Conservation (phyloP, 2,329 filamentous ascomycete species). For the Venturia oleaginea region DNA sequence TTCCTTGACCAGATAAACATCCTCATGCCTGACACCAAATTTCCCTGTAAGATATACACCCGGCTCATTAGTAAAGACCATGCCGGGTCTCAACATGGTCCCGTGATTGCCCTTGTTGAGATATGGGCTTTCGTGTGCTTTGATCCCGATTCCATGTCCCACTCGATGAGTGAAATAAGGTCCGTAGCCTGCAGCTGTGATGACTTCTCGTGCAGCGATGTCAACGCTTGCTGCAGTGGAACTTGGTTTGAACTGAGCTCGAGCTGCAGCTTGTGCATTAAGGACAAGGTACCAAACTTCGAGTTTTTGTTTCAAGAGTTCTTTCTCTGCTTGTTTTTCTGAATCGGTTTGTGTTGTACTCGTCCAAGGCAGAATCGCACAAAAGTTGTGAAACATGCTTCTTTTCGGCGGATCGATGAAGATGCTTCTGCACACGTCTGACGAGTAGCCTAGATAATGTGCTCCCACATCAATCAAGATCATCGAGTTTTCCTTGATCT, state of each 20-base stretch:
- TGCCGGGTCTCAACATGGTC: conserved; percentile 42
- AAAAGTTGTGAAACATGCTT: not conserved
- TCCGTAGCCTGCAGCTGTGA: conserved; percentile 50
- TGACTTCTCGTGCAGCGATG: conserved; percentile 49
- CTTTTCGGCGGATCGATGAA: conserved; percentile 30
- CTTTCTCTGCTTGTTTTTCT: conserved; percentile 16
- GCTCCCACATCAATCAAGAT: conserved; percentile 54
- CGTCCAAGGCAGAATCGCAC: conserved; percentile 7
- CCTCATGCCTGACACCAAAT: conserved; percentile 56
- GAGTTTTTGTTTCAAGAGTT: conserved; percentile 39
- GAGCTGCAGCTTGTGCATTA: conserved; percentile 50
- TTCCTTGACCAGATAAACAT: conserved; percentile 49
- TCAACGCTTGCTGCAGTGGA: conserved; percentile 51
- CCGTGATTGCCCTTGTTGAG: conserved; percentile 52
- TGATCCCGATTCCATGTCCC: conserved; percentile 57
- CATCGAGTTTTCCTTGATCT: conserved; percentile 46
- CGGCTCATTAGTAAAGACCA: conserved; percentile 56
- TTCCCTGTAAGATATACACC: conserved; percentile 51
- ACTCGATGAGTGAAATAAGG: conserved; percentile 52
- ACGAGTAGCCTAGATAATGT: conserved; percentile 54
- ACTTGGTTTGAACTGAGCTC: conserved; percentile 34
- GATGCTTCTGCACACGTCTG: conserved; percentile 56
- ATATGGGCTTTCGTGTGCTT: conserved; percentile 57
- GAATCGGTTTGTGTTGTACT: conserved; percentile 7
- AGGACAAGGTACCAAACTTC: conserved; percentile 52